Percentiles rank a stretch among this genome's conserved stretches.
These are phyloP conservation scores for Kuraishia floccosa DNA, from an alignment of 805 yeast genomes.

Conservation along the genomic window DNA sequence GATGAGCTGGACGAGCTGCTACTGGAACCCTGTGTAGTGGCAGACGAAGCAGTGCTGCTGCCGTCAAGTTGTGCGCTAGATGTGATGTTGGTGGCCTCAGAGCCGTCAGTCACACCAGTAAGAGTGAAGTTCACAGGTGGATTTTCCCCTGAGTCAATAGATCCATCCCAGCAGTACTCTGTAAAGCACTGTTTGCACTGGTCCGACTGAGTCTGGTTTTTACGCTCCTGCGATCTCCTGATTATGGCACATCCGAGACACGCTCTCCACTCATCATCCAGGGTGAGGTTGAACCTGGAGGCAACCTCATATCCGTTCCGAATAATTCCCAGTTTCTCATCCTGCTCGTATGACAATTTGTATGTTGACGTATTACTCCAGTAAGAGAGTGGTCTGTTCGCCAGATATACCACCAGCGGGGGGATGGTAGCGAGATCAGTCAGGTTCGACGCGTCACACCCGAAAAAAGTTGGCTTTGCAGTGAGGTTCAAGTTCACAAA, in stretches of 20 bases:
- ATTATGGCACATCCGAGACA: constrained; percentile 80
- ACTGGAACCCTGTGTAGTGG: too few relatives aligned
- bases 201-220: constrained; percentile 43
- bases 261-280: constrained; percentile 56
- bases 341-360: constrained; percentile 47
- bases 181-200: constrained; percentile 67
- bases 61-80: too few relatives aligned
- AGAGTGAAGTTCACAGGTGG: constrained; percentile 25
- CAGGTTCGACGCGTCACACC: constrained; percentile 60
- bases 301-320: constrained; percentile 66
- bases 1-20: too few relatives aligned
- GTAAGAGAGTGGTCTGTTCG: constrained; percentile 58
- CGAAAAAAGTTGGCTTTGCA: constrained; percentile 68
- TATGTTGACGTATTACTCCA: constrained; percentile 66
- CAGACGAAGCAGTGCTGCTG: too few relatives aligned
- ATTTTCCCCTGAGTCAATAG: constrained; percentile 6
- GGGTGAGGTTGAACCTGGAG: constrained; percentile 53
- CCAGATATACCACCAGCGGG: constrained; percentile 69
- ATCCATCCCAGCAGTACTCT: constrained; percentile 50
- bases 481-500: constrained; percentile 52
- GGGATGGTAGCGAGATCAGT: constrained; percentile 38
- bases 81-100: not conserved
- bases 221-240: constrained; percentile 67
- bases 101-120: constrained; percentile 22
- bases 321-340: constrained; percentile 48